Base-by-base conservation (phyloP, 169 alveolate species). In the Plasmodium gonderi region DNA sequence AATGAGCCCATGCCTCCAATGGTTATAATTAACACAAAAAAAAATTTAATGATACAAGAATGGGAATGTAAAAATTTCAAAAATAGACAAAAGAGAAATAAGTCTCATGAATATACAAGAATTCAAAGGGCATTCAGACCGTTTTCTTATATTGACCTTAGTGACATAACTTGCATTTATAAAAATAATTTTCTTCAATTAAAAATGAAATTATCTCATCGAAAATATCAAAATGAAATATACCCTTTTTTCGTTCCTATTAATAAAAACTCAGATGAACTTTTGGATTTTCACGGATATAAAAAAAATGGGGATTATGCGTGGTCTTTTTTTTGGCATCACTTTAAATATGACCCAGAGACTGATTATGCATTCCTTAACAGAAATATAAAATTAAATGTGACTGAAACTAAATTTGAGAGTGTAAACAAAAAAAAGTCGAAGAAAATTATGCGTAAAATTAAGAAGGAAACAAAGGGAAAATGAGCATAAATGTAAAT, bases 91-190 rank as follows among this genome's bases (percentile, higher is more conserved):
- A 83, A 83, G 67, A 69, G 85, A 49, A 49, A 83, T 76, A 83
- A 83, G 67, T 14, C 92, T 9, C 47, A 54, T 23, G 92, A 83
- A 83, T 83, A 49, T 23, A 83, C 92, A 42, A 69, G 92, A 36
- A 72, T 83, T 5, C 92, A 83, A 76, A 83, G 92, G 42, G 92
- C 92, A n/a, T 83, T 83, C 42, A 74, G 92, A n/a, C 92, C 92
- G 5, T 83, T 83, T 51, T 83, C 92, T 26, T 83, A 83, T 29
- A 40, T 83, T 0, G 92, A 83, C 68, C 40, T 83, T 14, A 83
- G 92, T 83, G 92, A 83, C 20, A 83, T 83, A 8, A 72, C 49
- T 20, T 83, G 92, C 68, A 83, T 83, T 31, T 83, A 83, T 51
- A 83, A 51, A 83, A 83, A 83, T 36, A 83, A 83, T 74, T 74